phyloP scores from a whole-genome alignment of 1,284 basidiomycete species.

The Amylostereum areolatum region DNA sequence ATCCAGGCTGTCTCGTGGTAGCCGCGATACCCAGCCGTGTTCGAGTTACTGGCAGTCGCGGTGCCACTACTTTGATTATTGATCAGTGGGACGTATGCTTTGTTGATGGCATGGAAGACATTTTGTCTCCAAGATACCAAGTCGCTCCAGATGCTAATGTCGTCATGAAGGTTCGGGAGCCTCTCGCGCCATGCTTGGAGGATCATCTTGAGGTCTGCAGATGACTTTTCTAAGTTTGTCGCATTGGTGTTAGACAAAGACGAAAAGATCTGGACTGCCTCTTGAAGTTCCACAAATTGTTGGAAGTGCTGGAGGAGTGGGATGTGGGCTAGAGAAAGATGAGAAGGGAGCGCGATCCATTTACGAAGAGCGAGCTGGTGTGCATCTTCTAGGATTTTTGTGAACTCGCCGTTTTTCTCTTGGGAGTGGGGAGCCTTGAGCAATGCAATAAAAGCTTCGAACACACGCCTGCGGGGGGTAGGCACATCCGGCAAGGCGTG shows the following conservation, averaged over 20 bases:
- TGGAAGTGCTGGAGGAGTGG: slow-evolving; percentile 97
- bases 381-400: slow-evolving; percentile 88
- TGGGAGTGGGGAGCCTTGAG: slow-evolving; percentile 59
- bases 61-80: too few relatives aligned
- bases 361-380: slow-evolving; percentile 96
- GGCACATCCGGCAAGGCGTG: slow-evolving; percentile 77
- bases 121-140: slow-evolving; percentile 96
- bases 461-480: slow-evolving; percentile 91
- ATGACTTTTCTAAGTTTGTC: slow-evolving; percentile 91
- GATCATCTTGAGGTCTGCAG: slow-evolving; percentile 92
- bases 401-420: slow-evolving; percentile 78
- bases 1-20: slow-evolving; percentile 99
- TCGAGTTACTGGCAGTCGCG: slow-evolving; percentile 58
- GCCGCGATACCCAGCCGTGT: slow-evolving; percentile 95
- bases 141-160: slow-evolving; percentile 98
- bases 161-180: slow-evolving; percentile 93
- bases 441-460: slow-evolving; percentile 92
- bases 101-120: slow-evolving; percentile 62
- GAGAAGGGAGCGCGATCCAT: slow-evolving; percentile 87
- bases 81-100: too few relatives aligned
- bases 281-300: slow-evolving; percentile 97
- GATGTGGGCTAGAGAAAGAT: slow-evolving; percentile 88
- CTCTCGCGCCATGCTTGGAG: slow-evolving; percentile 97
- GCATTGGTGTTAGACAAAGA: slow-evolving; percentile 85
- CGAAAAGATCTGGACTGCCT: slow-evolving; percentile 93